phyloP scores from a whole-genome alignment of 1,284 basidiomycete genomes.

The Heliocybe sulcata region DNA sequence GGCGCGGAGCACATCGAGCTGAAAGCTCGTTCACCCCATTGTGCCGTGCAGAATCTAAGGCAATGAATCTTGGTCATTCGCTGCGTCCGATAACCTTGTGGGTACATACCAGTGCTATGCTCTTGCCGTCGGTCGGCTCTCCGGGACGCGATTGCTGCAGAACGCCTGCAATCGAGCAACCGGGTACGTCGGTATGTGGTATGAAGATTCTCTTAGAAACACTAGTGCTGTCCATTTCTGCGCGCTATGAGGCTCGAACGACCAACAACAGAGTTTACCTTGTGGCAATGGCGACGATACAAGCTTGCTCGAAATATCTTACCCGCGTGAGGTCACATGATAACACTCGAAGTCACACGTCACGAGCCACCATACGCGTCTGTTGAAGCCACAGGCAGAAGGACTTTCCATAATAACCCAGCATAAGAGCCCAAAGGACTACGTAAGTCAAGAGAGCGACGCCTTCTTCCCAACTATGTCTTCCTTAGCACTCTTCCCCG shows the following conservation, averaged over 20 bases:
- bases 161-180: slow-evolving; percentile 48
- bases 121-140: slow-evolving; percentile 44
- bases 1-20: background rate
- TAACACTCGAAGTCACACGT: background rate
- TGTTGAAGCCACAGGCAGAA: too few species aligned
- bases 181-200: slow-evolving; percentile 42
- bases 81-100: background rate
- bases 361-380: background rate
- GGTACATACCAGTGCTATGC: slow-evolving; percentile 58
- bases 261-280: background rate
- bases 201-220: slow-evolving; percentile 46
- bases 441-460: background rate
- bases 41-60: slow-evolving; percentile 65
- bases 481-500: slow-evolving; percentile 45
- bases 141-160: slow-evolving; percentile 53
- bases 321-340: background rate
- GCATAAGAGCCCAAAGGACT: background rate
- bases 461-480: slow-evolving; percentile 32
- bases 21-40: slow-evolving; percentile 48
- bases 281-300: background rate
- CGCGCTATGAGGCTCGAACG: slow-evolving; percentile 5
- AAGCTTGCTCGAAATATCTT: background rate
- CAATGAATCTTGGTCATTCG: background rate
- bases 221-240: slow-evolving; percentile 18
- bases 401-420: too few species aligned